Percentiles rank a stretch among this genome's conserved stretches.
Conservation (phyloP, 805 yeast genomes). For the Ogataea neopini region DNA sequence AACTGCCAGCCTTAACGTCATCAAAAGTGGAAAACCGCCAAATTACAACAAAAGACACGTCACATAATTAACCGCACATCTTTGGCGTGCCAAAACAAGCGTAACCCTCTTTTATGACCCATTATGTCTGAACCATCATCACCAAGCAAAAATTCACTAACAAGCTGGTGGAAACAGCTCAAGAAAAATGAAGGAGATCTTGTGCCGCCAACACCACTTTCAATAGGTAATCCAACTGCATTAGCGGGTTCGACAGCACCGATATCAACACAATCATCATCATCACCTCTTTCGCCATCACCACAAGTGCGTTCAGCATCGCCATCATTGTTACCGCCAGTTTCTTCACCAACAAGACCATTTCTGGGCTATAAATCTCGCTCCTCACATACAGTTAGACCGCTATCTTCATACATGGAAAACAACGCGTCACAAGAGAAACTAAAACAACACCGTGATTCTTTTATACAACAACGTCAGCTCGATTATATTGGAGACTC, state of each 20-base stretch:
- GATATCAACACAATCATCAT: constrained; percentile 10
- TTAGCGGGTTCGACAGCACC: not conserved
- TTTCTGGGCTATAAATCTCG: constrained; percentile 51
- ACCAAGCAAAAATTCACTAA: constrained; percentile 28
- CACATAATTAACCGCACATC: not conserved
- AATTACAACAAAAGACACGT: not conserved
- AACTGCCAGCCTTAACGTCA: no score
- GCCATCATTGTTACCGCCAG: constrained; percentile 27
- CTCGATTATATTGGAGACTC: constrained; percentile 46
- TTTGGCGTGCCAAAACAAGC: no score
- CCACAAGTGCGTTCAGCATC: constrained; percentile 16
- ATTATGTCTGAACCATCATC: constrained; percentile 30
- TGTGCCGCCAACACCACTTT: constrained; percentile 17
- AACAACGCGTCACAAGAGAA: constrained; percentile 33
- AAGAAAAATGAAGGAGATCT: constrained; percentile 22
- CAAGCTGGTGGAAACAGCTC: constrained; percentile 35
- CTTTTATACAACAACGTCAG: constrained; percentile 45
- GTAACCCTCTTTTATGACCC: no score
- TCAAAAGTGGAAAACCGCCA: not conserved
- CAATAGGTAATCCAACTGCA: constrained; percentile 5
- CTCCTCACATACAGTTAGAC: constrained; percentile 46
- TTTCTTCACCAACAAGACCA: constrained; percentile 41
- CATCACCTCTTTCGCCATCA: constrained; percentile 16
- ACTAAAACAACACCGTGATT: constrained; percentile 49
- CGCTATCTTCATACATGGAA: constrained; percentile 34